These are phyloP conservation scores for Eimeria sp. DNA, from an alignment of 169 alveolate genomes.

Conservation along the genomic window DNA sequence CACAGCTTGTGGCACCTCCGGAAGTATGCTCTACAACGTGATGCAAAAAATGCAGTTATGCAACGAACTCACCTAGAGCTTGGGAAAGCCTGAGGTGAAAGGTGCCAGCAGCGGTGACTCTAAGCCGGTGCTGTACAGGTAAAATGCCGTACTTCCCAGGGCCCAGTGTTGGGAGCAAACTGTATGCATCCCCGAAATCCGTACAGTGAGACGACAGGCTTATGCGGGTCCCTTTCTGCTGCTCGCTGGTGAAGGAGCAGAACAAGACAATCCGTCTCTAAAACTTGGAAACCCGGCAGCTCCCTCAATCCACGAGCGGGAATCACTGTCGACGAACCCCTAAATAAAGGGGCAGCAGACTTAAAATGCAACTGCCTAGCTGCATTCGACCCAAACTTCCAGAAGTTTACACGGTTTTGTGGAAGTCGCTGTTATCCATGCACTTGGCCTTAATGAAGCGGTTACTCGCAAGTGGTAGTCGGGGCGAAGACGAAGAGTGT, in stretches of 20 bases:
- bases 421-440: not conserved
- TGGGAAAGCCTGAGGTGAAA: not conserved
- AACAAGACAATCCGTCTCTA: not conserved
- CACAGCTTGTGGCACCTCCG: not conserved
- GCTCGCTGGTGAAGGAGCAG: not conserved
- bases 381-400: not conserved
- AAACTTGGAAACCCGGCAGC: not conserved
- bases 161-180: not conserved
- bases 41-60: not conserved
- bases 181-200: constrained; percentile 23
- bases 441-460: not conserved
- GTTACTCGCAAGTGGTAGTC: not conserved
- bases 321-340: not conserved
- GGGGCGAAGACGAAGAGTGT: not conserved
- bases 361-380: not conserved
- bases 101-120: not conserved
- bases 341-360: not conserved
- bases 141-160: not conserved
- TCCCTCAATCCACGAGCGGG: not conserved
- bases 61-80: not conserved
- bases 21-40: not conserved
- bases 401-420: not conserved
- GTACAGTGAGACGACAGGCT: not conserved
- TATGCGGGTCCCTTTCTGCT: not conserved
- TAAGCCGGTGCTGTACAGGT: constrained; percentile 1